A percentile compares a stretch with the other conserved stretches of the same genome.
Evolutionary conservation across 2,329 filamentous ascomycete genomes (phyloP).

Genomic region (Spiromastix sp.): DNA sequence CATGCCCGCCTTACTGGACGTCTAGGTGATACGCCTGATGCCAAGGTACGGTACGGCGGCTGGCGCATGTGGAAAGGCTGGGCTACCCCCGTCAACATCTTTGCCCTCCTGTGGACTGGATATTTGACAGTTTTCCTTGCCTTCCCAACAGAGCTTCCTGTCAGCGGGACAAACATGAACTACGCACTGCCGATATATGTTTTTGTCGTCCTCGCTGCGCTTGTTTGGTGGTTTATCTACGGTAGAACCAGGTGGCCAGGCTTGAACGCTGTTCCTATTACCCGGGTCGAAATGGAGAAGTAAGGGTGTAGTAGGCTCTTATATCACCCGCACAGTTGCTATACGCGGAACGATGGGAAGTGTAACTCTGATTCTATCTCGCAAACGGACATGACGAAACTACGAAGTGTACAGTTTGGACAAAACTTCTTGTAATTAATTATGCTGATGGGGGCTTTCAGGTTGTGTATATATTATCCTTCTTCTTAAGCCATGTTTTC

Average conservation of each 20-base stretch:
- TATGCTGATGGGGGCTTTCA: no score
- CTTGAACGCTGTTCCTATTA: conserved; percentile 7
- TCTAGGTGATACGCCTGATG: conserved; percentile 13
- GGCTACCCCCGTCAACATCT: conserved; percentile 24
- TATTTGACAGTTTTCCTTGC: conserved; percentile 23
- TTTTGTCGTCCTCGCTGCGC: conserved; percentile 9
- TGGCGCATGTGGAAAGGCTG: conserved; percentile 18
- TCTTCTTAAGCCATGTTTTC: no score
- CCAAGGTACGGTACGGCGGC: conserved; percentile 19
- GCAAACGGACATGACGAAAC: no score
- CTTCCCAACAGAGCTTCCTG: conserved; percentile 25
- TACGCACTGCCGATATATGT: conserved; percentile 26
- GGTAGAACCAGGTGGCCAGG: conserved; percentile 11
- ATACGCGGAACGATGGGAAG: not conserved
- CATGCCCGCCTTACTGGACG: conserved; percentile 19
- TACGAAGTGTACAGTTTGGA: no score
- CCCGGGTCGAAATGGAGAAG: not conserved
- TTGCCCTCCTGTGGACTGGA: conserved; percentile 23
- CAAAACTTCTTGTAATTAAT: no score
- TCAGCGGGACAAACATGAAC: conserved; percentile 29
- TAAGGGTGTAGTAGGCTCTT: not conserved
- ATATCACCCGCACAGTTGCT: not conserved
- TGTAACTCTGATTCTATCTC: not conserved
- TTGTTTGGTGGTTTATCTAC: conserved; percentile 10
- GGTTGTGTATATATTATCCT: no score